Conservation (phyloP, 192 early-diverging fungal species). For the Cetraspora pellucida region DNA sequence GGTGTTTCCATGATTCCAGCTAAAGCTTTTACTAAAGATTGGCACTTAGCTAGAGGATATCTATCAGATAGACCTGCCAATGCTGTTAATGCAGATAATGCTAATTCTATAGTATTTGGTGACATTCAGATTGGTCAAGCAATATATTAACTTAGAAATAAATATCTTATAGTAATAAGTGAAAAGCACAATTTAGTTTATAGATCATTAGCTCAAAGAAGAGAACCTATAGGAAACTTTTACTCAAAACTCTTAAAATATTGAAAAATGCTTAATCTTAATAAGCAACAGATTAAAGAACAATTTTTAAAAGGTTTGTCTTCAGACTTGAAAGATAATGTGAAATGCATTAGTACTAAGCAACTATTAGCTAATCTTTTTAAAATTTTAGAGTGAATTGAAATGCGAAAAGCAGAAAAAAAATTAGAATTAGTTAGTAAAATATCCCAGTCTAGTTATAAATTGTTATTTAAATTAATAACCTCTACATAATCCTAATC, state of each 20-base stretch:
- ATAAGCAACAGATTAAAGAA: background rate
- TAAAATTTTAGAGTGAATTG: background rate
- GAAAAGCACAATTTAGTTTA: background rate
- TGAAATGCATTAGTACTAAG: background rate
- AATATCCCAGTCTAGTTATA: background rate
- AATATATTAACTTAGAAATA: background rate
- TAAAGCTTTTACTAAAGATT: background rate
- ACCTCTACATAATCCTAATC: background rate
- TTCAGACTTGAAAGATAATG: background rate
- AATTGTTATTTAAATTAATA: background rate
- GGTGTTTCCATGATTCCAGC: background rate
- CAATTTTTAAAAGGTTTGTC: constrained; percentile 4
- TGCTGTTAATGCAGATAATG: background rate
- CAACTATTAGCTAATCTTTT: background rate
- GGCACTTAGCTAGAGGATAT: background rate
- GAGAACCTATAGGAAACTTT: background rate
- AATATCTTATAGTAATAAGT: background rate
- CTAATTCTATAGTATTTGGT: constrained; percentile 14
- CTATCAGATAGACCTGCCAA: background rate
- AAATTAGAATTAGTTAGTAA: background rate
- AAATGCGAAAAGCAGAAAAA: background rate
- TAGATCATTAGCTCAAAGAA: background rate
- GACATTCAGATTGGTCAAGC: background rate
- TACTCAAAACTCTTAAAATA: constrained; percentile 13
- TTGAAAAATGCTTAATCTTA: background rate